These are phyloP conservation scores for Exophiala dermatitidis DNA, from an alignment of 2,329 filamentous ascomycete species.

Conservation along the genomic window DNA sequence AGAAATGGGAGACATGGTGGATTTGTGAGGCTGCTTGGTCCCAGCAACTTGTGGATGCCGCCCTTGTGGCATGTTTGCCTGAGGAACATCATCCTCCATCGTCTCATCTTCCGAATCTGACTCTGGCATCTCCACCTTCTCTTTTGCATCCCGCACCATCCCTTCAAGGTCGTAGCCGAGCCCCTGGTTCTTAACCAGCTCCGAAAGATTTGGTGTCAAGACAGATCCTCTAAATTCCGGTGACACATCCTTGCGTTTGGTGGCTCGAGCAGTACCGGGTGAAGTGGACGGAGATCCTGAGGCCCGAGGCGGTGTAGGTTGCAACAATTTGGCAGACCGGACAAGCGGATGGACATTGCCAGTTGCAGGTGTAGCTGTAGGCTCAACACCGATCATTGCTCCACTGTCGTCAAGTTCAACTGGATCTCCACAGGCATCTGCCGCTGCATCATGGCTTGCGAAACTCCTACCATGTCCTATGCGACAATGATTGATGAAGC, in stretches of 20 bases:
- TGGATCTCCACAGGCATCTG: constrained; percentile 74
- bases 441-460: constrained; percentile 92
- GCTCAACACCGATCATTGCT: constrained; percentile 37
- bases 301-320: constrained; percentile 23
- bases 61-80: constrained; percentile 12
- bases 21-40: constrained; percentile 49
- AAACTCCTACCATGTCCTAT: constrained; percentile 91
- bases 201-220: constrained; percentile 61
- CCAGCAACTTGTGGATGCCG: constrained; percentile 27
- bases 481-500: constrained; percentile 98
- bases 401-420: constrained; percentile 62
- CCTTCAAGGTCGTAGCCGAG: constrained; percentile 55
- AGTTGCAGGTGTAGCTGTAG: constrained; percentile 27
- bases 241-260: constrained; percentile 11
- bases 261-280: background rate
- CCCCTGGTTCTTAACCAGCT: constrained; percentile 55
- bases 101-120: constrained; percentile 36
- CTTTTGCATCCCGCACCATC: constrained; percentile 50
- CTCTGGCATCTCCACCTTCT: constrained; percentile 35
- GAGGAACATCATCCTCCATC: constrained; percentile 29
- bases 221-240: constrained; percentile 19
- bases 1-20: constrained; percentile 47
- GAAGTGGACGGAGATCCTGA: background rate
- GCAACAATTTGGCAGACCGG: constrained; percentile 46
- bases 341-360: constrained; percentile 59